Evolutionary conservation across 2,329 filamentous ascomycete species (phyloP).

Genomic region (Aspergillus sp.): DNA sequence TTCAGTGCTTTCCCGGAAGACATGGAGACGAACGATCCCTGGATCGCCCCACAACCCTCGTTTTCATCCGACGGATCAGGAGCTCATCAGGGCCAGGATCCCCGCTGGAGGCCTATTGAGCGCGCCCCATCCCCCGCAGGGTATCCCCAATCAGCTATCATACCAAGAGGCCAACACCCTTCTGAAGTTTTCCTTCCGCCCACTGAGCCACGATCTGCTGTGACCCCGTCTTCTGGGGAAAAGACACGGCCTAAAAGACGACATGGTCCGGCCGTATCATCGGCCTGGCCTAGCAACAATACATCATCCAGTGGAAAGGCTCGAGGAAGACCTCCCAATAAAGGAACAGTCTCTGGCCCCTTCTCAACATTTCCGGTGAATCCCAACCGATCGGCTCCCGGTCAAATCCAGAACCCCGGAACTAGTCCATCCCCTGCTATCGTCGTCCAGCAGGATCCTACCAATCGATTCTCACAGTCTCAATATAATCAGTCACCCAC

Average conservation of each 20-base stretch:
- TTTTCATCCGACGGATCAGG: conserved; percentile 40
- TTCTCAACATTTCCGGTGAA: conserved; percentile 69
- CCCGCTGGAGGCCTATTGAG: conserved; percentile 51
- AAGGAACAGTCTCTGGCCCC: conserved; percentile 61
- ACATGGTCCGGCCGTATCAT: conserved; percentile 84
- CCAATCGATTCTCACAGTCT: conserved; percentile 14
- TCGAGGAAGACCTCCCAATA: conserved; percentile 75
- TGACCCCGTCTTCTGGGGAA: conserved; percentile 58
- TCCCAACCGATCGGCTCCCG: conserved; percentile 49
- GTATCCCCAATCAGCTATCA: conserved; percentile 76
- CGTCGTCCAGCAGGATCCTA: conserved; percentile 39
- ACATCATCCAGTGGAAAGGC: conserved; percentile 65
- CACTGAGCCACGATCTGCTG: conserved; percentile 66
- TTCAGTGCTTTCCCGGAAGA: conserved; percentile 56
- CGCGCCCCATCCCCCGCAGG: conserved; percentile 62
- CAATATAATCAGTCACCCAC: conserved; percentile 26
- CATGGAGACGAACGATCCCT: conserved; percentile 44
- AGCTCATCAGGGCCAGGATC: conserved; percentile 30
- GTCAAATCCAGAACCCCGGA: conserved; percentile 41
- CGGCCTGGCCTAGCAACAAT: conserved; percentile 74
- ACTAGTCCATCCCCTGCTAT: conserved; percentile 41
- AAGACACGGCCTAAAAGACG: conserved; percentile 52
- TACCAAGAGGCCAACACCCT: conserved; percentile 49
- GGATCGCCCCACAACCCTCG: conserved; percentile 39
- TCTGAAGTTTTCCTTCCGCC: conserved; percentile 35